A percentile compares a stretch with the other conserved stretches of the same genome.
These are phyloP conservation scores for Phytopythium litorale DNA, from an alignment of 352 stramenopile genomes.

Conservation along the genomic window DNA sequence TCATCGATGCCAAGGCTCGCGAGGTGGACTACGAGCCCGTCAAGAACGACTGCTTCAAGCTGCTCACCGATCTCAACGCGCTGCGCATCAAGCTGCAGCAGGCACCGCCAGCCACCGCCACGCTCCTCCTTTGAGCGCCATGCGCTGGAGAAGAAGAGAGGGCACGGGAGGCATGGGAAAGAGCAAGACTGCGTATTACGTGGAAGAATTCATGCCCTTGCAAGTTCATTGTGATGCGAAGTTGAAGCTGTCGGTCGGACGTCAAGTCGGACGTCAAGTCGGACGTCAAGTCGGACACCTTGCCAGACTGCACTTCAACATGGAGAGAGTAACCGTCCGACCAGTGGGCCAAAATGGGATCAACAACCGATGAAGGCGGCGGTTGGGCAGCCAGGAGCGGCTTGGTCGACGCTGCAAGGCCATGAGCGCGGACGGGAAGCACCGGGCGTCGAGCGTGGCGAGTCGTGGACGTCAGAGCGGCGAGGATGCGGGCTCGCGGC, in stretches of 20 bases:
- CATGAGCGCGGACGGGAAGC: not conserved
- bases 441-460: not conserved
- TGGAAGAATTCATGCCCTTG: not conserved
- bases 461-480: not conserved
- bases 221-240: not conserved
- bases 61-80: slow-evolving; percentile 72
- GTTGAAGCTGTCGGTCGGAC: not conserved
- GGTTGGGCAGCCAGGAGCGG: not conserved
- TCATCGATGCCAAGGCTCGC: slow-evolving; percentile 82
- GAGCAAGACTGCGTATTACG: not conserved
- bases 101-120: not conserved
- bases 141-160: not conserved
- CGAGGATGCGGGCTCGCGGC: not conserved
- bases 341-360: not conserved
- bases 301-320: not conserved
- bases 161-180: not conserved
- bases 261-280: not conserved
- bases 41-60: slow-evolving; percentile 77
- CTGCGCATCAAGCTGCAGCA: slow-evolving; percentile 55
- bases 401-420: not conserved
- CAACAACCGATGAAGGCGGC: not conserved
- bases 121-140: slow-evolving; percentile 14
- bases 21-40: slow-evolving; percentile 89
- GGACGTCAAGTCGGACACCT: not conserved
- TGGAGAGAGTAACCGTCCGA: not conserved